Conservation (phyloP, 345 rosid genomes). For the Dimocarpus longan region DNA sequence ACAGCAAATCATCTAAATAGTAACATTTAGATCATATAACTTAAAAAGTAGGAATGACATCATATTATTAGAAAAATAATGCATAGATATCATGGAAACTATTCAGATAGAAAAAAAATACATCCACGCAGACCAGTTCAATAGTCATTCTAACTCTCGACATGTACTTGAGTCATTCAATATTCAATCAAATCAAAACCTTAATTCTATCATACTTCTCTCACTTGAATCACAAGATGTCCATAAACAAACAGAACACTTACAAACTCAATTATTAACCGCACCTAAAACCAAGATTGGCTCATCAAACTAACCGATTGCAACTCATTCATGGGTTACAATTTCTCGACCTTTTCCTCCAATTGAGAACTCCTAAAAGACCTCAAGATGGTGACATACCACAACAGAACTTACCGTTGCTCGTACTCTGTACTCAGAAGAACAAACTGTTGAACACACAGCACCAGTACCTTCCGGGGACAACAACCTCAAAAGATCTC, state of each 20-base stretch:
- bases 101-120: not conserved
- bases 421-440: slow-evolving; percentile 71
- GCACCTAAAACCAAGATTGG: not conserved
- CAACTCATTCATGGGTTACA: not conserved
- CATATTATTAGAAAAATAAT: not conserved
- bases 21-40: not conserved
- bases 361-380: not conserved
- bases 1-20: not conserved
- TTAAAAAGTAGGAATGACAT: not conserved
- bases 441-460: slow-evolving; percentile 56
- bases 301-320: not conserved
- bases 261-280: not conserved
- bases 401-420: slow-evolving; percentile 53
- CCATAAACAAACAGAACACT: not conserved
- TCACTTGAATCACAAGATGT: not conserved
- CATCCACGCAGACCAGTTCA: not conserved
- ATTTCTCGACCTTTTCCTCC: not conserved
- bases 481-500: slow-evolving; percentile 54
- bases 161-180: not conserved
- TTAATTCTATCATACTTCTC: not conserved
- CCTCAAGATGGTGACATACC: not conserved
- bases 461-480: slow-evolving; percentile 43
- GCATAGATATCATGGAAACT: not conserved
- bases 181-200: not conserved
- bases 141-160: not conserved